Evolutionary conservation across 805 yeast species (phyloP).

Genomic region (Sporopachydermia lactativora): DNA sequence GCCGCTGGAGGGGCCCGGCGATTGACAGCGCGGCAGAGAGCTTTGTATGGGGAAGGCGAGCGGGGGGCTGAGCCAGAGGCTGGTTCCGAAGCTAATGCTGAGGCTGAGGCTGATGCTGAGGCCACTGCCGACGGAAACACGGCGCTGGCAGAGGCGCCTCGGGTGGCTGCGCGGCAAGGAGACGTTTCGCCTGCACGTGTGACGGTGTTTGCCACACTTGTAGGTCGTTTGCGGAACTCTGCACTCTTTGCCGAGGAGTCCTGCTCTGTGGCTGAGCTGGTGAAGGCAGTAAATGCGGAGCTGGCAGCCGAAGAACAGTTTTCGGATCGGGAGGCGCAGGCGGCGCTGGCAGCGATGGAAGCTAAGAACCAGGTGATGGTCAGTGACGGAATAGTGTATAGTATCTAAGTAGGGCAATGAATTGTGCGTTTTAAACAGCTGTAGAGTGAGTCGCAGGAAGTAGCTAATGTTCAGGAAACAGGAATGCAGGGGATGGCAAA

Average conservation of each 20-base stretch:
- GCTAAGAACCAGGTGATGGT: conserved; percentile 1
- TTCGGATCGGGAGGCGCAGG: not conserved
- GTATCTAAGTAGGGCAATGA: too few relatives aligned
- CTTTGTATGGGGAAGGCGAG: conserved; percentile 2
- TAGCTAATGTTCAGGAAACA: too few relatives aligned
- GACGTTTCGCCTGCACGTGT: not conserved
- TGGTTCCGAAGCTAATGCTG: not conserved
- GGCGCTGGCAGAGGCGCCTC: conserved; percentile 4
- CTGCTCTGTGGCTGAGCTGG: not conserved
- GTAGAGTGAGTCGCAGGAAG: too few relatives aligned
- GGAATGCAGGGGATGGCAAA: too few relatives aligned
- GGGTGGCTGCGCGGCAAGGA: not conserved
- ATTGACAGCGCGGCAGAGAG: too few relatives aligned
- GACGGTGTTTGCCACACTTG: not conserved
- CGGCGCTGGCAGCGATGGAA: not conserved
- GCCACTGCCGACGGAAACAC: conserved; percentile 2
- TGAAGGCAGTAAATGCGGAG: not conserved
- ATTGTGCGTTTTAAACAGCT: too few relatives aligned
- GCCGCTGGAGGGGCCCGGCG: not conserved
- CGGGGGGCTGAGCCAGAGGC: not conserved
- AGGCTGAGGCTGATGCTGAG: conserved; percentile 2
- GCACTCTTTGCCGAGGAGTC: conserved; percentile 1
- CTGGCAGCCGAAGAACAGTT: not conserved
- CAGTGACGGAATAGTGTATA: conserved; percentile 1
- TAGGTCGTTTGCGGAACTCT: not conserved